Conservation (phyloP, 345 rosid genomes). For the Physaria fendleri region DNA sequence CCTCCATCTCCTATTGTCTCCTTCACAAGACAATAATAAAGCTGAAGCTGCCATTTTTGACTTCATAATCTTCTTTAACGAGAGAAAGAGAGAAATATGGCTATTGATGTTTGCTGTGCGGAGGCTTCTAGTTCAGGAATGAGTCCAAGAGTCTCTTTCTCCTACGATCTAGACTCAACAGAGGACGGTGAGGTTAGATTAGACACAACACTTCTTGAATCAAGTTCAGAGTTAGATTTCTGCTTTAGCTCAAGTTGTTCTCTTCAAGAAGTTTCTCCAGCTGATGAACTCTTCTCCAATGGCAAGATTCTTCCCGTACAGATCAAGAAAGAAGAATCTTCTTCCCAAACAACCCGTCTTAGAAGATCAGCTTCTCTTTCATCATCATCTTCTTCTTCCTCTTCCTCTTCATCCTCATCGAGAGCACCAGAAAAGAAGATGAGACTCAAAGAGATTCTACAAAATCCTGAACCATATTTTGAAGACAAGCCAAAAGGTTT, state of each 20-base stretch:
- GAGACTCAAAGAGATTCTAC: slow-evolving; percentile 64
- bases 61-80: slow-evolving; percentile 33
- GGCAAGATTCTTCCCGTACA: slow-evolving; percentile 73
- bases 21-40: slow-evolving; percentile 16
- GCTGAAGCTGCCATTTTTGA: slow-evolving; percentile 53
- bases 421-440: slow-evolving; percentile 50
- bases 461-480: slow-evolving; percentile 28
- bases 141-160: slow-evolving; percentile 74
- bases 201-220: slow-evolving; percentile 47
- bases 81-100: slow-evolving; percentile 38
- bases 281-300: slow-evolving; percentile 83
- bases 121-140: slow-evolving; percentile 54
- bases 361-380: slow-evolving; percentile 24
- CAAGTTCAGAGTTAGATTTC: slow-evolving; percentile 60
- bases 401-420: slow-evolving; percentile 13
- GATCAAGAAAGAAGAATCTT: slow-evolving; percentile 42
- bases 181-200: slow-evolving; percentile 32
- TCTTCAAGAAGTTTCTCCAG: slow-evolving; percentile 54
- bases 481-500: slow-evolving; percentile 43
- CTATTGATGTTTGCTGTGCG: slow-evolving; percentile 58
- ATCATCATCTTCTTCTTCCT: slow-evolving; percentile 14
- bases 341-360: neutral
- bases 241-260: slow-evolving; percentile 40
- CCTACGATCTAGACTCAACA: slow-evolving; percentile 51
- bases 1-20: slow-evolving; percentile 25